Conservation (phyloP, 2,329 filamentous ascomycete species). For the Chaetomium strumarium region DNA sequence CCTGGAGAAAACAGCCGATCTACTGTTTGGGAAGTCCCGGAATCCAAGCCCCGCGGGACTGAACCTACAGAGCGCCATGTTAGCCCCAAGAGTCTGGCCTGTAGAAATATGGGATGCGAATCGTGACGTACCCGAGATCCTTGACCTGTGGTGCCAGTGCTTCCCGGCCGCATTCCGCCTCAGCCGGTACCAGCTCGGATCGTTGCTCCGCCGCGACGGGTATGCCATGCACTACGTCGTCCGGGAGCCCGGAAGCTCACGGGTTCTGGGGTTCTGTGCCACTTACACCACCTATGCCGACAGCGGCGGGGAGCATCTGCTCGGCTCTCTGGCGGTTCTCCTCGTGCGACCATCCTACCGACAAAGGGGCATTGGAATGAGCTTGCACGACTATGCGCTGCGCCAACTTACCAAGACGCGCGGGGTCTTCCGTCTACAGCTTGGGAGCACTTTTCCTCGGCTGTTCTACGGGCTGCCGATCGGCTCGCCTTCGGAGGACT, state of each 20-base stretch:
- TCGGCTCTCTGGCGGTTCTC: conserved; percentile 51
- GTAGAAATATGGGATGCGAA: conserved; percentile 36
- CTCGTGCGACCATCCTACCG: conserved; percentile 46
- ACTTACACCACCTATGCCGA: conserved; percentile 55
- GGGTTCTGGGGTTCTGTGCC: conserved; percentile 52
- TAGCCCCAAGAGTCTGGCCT: conserved; percentile 35
- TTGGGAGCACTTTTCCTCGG: conserved; percentile 54
- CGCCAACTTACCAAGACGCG: conserved; percentile 43
- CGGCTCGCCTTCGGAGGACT: conserved; percentile 38
- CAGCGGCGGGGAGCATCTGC: conserved; percentile 44
- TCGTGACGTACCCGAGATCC: conserved; percentile 36
- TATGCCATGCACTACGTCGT: conserved; percentile 54
- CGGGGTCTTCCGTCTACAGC: conserved; percentile 48
- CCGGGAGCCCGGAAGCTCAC: conserved; percentile 38
- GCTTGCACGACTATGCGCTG: conserved; percentile 48
- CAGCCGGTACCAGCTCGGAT: conserved; percentile 35
- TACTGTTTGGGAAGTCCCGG: conserved; percentile 42
- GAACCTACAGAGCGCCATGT: conserved; percentile 29
- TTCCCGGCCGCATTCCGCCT: conserved; percentile 44
- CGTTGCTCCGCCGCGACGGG: conserved; percentile 47
- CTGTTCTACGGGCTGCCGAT: conserved; percentile 49
- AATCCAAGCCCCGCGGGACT: conserved; percentile 13
- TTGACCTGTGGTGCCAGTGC: conserved; percentile 43
- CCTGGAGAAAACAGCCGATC: conserved; percentile 44
- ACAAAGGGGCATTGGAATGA: conserved; percentile 46